These are phyloP conservation scores for Hevea brasiliensis DNA, from an alignment of 345 rosid species.

Conservation along the genomic window DNA sequence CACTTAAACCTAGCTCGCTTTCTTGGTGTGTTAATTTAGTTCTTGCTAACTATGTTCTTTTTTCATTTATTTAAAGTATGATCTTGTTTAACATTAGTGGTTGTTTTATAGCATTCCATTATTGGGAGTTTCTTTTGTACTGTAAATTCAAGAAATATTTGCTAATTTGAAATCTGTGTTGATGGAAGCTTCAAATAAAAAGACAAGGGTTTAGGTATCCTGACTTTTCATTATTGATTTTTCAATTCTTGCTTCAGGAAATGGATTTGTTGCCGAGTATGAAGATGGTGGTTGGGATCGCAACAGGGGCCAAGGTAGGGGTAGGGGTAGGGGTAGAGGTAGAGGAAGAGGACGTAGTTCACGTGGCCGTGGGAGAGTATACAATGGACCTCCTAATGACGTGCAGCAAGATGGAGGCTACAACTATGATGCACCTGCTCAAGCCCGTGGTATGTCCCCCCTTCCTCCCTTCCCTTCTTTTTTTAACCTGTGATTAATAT, in stretches of 20 bases:
- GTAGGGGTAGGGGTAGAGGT: slow-evolving; percentile 83
- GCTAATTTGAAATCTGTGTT: not conserved
- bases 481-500: not conserved
- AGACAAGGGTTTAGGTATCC: not conserved
- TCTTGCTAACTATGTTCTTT: not conserved
- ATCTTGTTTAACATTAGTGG: not conserved
- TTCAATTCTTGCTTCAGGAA: slow-evolving; percentile 44
- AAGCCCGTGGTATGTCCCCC: slow-evolving; percentile 25
- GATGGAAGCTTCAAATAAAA: not conserved
- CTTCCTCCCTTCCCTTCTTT: too few relatives aligned
- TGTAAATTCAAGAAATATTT: not conserved
- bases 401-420: slow-evolving; percentile 67
- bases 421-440: slow-evolving; percentile 55
- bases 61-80: not conserved
- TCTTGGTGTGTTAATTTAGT: not conserved
- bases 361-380: slow-evolving; percentile 84
- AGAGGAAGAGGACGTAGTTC: slow-evolving; percentile 79
- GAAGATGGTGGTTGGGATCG: slow-evolving; percentile 81
- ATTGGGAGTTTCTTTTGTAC: not conserved
- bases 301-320: slow-evolving; percentile 63
- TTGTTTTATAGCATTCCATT: not conserved
- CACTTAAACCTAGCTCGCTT: not conserved
- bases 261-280: slow-evolving; percentile 64
- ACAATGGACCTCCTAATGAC: slow-evolving; percentile 66
- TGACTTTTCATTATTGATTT: not conserved